These are phyloP conservation scores for Vigna reflexopilosa DNA, from an alignment of 306 rosid genomes.

Conservation along the genomic window DNA sequence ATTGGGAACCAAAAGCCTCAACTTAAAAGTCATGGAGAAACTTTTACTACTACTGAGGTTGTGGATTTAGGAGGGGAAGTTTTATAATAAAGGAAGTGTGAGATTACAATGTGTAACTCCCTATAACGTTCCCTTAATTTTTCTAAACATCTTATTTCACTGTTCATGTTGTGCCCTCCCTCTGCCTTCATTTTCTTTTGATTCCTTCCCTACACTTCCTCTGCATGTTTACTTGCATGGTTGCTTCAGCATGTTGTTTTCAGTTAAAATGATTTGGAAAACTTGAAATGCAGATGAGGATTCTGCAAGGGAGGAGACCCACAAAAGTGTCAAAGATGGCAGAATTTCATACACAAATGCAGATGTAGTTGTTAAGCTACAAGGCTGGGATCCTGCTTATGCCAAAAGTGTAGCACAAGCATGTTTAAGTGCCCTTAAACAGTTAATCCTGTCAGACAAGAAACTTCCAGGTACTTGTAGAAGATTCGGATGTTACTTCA, in stretches of 20 bases:
- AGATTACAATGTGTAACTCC: constrained; percentile 14
- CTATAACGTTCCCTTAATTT: neutral
- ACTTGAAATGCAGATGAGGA: constrained; percentile 72
- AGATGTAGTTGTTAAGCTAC: constrained; percentile 82
- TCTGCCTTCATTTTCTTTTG: constrained; percentile 4
- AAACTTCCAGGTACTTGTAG: constrained; percentile 73
- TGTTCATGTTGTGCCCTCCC: neutral
- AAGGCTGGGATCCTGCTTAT: constrained; percentile 84
- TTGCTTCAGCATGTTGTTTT: constrained; percentile 37
- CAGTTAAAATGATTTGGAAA: constrained; percentile 29
- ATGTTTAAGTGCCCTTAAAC: constrained; percentile 87
- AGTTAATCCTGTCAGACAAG: constrained; percentile 79
- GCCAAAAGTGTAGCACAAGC: constrained; percentile 83
- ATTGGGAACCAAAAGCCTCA: constrained; percentile 7
- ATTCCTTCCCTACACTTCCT: constrained; percentile 10
- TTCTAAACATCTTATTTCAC: constrained; percentile 7
- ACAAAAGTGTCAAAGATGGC: constrained; percentile 63
- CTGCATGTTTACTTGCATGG: neutral
- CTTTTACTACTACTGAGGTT: neutral
- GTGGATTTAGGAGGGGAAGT: neutral
- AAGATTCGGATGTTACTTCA: constrained; percentile 5
- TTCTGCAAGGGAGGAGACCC: constrained; percentile 88
- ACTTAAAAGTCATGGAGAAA: constrained; percentile 19
- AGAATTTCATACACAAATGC: constrained; percentile 70
- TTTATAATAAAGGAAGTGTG: neutral